A percentile compares a stretch with the other conserved stretches of the same genome.
phyloP scores from a whole-genome alignment of 1,284 basidiomycete species.

The Heterobasidion irregulare region DNA sequence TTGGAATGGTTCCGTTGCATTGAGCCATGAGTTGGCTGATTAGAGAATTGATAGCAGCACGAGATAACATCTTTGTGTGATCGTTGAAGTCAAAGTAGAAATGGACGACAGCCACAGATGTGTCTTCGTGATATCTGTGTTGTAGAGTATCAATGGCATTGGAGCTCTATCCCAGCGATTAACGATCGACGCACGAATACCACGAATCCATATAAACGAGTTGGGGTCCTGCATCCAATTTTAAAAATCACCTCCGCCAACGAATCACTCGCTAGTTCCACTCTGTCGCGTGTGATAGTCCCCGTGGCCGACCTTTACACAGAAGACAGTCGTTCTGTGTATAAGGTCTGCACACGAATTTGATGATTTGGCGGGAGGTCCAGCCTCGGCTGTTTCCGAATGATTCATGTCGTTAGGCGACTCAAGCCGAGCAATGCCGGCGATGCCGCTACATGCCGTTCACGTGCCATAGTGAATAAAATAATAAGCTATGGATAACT shows the following conservation, averaged over 20 bases:
- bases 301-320: too few relatives aligned
- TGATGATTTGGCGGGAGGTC: too few relatives aligned
- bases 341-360: too few relatives aligned
- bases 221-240: not conserved
- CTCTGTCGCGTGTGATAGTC: not conserved
- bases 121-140: not conserved
- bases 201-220: not conserved
- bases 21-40: conserved; percentile 1
- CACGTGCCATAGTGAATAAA: too few relatives aligned
- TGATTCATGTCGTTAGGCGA: too few relatives aligned
- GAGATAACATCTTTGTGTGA: not conserved
- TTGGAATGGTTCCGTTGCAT: not conserved
- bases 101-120: not conserved
- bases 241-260: not conserved
- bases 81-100: conserved; percentile 4
- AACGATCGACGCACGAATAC: not conserved
- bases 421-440: too few relatives aligned
- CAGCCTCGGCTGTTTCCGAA: too few relatives aligned
- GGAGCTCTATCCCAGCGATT: not conserved
- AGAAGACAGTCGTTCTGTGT: too few relatives aligned
- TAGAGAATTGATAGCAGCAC: not conserved
- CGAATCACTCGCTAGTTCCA: not conserved
- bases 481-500: too few relatives aligned
- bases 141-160: not conserved
- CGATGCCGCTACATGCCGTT: too few relatives aligned